A percentile compares a stretch with the other conserved stretches of the same genome.
phyloP scores from a whole-genome alignment of 257 asterid species.

The Nyctanthes arbortristis region DNA sequence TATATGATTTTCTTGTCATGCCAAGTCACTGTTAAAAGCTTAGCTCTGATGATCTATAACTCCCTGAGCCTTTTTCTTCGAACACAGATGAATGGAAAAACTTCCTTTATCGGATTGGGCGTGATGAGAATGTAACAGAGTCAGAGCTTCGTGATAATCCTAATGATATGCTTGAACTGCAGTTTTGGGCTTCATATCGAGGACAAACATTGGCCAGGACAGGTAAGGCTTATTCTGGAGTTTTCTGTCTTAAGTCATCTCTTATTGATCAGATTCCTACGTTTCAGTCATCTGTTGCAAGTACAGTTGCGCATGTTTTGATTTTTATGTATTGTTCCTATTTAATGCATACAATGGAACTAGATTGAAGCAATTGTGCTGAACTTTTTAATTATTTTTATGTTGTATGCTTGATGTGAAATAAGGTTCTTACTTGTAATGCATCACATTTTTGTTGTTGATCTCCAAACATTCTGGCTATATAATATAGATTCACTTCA shows the following conservation, averaged over 20 bases:
- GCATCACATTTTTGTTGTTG: background rate
- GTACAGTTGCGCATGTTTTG: background rate
- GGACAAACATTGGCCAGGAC: conserved; percentile 99
- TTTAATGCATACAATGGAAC: background rate
- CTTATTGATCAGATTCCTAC: conserved; percentile 9
- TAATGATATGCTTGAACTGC: conserved; percentile 82
- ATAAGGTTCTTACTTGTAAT: background rate
- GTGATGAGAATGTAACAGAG: conserved; percentile 79
- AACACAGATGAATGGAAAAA: conserved; percentile 93
- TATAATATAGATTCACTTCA: background rate
- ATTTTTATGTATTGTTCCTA: background rate
- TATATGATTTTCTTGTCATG: background rate
- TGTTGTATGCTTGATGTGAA: conserved; percentile 4
- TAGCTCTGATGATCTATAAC: background rate
- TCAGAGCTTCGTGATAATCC: conserved; percentile 76
- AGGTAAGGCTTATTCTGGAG: conserved; percentile 39
- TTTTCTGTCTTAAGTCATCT: conserved; percentile 3
- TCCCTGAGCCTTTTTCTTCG: conserved; percentile 2
- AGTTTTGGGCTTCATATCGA: conserved; percentile 98
- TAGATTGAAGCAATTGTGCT: background rate
- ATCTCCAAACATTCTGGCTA: background rate
- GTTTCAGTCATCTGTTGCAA: conserved; percentile 1
- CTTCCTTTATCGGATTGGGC: conserved; percentile 92
- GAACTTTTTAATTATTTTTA: background rate
- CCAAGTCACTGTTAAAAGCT: background rate